Evolutionary conservation across 1,284 basidiomycete species (phyloP).

Genomic region (Clitocybe nebularis): DNA sequence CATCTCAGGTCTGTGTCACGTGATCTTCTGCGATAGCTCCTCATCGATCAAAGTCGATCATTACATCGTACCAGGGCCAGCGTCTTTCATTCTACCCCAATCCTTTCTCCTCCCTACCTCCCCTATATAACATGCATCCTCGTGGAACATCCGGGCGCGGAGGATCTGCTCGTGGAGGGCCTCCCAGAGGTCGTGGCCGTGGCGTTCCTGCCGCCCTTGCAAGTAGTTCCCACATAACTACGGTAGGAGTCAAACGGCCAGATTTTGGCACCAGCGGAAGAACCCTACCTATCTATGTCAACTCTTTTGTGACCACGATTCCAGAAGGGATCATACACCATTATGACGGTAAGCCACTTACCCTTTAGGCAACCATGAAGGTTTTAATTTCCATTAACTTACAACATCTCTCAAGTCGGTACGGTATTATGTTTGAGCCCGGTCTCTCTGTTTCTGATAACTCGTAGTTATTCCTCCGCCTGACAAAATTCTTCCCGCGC

Average conservation of each 20-base stretch:
- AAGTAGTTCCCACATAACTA: conserved; percentile 41
- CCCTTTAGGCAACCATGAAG: not conserved
- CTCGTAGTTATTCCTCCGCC: conserved; percentile 54
- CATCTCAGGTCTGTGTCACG: conserved; percentile 9
- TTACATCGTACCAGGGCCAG: conserved; percentile 12
- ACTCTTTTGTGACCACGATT: conserved; percentile 59
- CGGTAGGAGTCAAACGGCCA: conserved; percentile 62
- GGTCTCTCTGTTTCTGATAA: conserved; percentile 1
- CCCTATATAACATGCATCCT: conserved; percentile 33
- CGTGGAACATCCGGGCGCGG: conserved; percentile 25
- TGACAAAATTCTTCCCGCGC: conserved; percentile 62
- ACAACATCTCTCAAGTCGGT: conserved; percentile 49
- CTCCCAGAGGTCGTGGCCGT: conserved; percentile 27
- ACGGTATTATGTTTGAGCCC: conserved; percentile 23
- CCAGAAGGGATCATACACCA: conserved; percentile 63
- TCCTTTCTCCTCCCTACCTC: not conserved
- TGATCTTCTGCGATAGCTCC: conserved; percentile 16
- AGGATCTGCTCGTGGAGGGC: conserved; percentile 19
- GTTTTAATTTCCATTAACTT: conserved; percentile 12
- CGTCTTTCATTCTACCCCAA: conserved; percentile 7
- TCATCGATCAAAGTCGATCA: conserved; percentile 15
- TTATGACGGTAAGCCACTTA: conserved; percentile 58
- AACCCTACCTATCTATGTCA: conserved; percentile 51
- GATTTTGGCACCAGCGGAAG: conserved; percentile 57
- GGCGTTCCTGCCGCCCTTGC: conserved; percentile 27